Base-by-base conservation (phyloP, 805 yeast genomes). In the Debaryomyces maramus region DNA sequence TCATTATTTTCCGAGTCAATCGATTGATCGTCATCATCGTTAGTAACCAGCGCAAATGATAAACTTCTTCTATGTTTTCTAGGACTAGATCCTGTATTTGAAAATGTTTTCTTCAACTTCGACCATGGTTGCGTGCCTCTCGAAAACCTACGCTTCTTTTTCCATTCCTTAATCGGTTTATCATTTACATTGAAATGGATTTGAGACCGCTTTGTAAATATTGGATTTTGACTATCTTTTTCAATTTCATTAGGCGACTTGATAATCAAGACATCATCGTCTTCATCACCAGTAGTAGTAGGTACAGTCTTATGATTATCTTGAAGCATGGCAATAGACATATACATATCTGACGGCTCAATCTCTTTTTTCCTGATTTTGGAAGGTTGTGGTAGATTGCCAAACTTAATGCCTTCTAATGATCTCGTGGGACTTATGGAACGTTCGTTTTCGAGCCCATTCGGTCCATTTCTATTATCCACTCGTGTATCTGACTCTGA, bases 291-390 rank as follows among this genome's bases (percentile, higher is more conserved):
- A 13, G 41, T 36, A 16, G 23, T 31, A n/a, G 21, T 33, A 19
- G 55, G 51, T 28, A 59, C 56, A 17, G 56, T 60, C n/a, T 63
- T 65, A 40, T 72, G 73, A 29, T 72, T 68, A 38, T 75, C 72
- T 49, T 84, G 84, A 65, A 90, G 67, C 83, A 89, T 81, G 30
- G 88, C 81, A 50, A 89, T 84, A 3, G 96, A 88, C 67, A 83
- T 73, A 57, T 73, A 83, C 80, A 89, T 83, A 55, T 90, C 97
- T 35, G 84, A 78, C 1, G 97, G 96, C 23, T 84, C 82, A 9
- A 86, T 45, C 26, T 65, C 67, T 32, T 55, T 49, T 5, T 52
- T 67, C 16, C 81, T 38, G 55, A 16, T 55, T 43, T 69, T 70
- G 7, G 65, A 66, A 0, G 86, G 81, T 28, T 66, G 78, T 0